These are phyloP conservation scores for Leccinum olivaceopallidum DNA, from an alignment of 768 basidiomycete species.

Conservation along the genomic window DNA sequence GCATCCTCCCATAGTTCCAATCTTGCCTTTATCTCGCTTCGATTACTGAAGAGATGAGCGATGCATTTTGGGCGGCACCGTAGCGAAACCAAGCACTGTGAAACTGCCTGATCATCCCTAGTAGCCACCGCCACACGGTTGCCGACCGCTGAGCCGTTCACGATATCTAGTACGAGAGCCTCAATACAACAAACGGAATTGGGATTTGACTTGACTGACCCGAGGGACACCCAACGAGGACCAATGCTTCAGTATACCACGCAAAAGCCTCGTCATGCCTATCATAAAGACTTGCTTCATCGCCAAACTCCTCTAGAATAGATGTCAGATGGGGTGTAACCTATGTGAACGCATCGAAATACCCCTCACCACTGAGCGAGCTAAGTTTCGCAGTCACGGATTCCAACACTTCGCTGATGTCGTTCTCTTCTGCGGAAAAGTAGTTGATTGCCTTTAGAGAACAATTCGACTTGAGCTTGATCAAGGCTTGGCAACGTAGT, in stretches of 20 bases:
- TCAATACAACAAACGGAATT: background rate
- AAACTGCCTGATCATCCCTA: background rate
- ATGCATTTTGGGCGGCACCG: background rate
- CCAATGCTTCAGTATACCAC: conserved; percentile 15
- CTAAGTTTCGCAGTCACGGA: conserved; percentile 5
- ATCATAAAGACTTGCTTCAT: background rate
- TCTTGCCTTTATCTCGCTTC: conserved; percentile 1
- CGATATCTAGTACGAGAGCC: conserved; percentile 5
- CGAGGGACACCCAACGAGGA: conserved; percentile 1
- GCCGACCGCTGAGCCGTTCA: background rate
- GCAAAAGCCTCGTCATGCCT: conserved; percentile 6
- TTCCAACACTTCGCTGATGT: conserved; percentile 10
- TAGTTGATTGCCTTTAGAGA: background rate
- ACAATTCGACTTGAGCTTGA: conserved; percentile 3
- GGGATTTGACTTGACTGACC: conserved; percentile 1
- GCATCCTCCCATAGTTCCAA: background rate
- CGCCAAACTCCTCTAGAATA: conserved; percentile 15
- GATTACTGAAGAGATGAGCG: conserved; percentile 10
- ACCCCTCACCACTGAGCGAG: conserved; percentile 14
- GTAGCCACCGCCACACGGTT: no score
- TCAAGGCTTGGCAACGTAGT: conserved; percentile 1
- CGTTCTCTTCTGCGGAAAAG: background rate
- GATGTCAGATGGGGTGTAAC: background rate
- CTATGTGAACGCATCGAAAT: background rate
- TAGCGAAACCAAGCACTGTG: background rate